Percentiles rank a stretch among this genome's conserved stretches.
Conservation (phyloP, 2,329 filamentous ascomycete genomes). For the Alternaria hordeiaustralica region DNA sequence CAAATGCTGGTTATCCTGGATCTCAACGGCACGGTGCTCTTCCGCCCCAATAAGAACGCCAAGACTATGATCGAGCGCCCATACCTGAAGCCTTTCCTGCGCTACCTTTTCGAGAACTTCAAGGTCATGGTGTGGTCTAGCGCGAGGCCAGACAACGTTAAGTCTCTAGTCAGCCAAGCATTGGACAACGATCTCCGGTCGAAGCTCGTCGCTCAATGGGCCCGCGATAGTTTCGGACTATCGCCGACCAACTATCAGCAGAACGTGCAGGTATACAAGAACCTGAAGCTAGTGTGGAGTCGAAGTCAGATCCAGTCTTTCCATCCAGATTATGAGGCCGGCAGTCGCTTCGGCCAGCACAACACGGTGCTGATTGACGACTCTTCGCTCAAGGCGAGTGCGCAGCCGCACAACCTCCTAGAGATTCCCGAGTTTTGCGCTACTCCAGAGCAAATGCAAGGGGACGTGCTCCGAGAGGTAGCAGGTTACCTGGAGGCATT, state of each 20-base stretch:
- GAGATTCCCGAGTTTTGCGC: slow-evolving; percentile 78
- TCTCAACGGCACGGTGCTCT: slow-evolving; percentile 88
- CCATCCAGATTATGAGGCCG: slow-evolving; percentile 50
- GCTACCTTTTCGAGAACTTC: slow-evolving; percentile 76
- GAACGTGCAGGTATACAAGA: slow-evolving; percentile 90
- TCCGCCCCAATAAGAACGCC: slow-evolving; percentile 63
- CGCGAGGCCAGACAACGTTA: slow-evolving; percentile 75
- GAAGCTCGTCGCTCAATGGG: slow-evolving; percentile 75
- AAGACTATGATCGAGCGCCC: slow-evolving; percentile 71
- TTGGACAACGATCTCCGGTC: slow-evolving; percentile 62
- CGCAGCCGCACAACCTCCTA: slow-evolving; percentile 84
- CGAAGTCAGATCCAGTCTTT: slow-evolving; percentile 51
- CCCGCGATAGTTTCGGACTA: slow-evolving; percentile 76
- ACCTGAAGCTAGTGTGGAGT: slow-evolving; percentile 75
- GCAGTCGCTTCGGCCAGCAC: slow-evolving; percentile 71
- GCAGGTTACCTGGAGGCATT: slow-evolving; percentile 61
- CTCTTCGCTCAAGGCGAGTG: slow-evolving; percentile 76
- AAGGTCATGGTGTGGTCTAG: slow-evolving; percentile 91
- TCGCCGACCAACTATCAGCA: slow-evolving; percentile 66
- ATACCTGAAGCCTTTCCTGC: slow-evolving; percentile 70
- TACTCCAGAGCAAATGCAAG: slow-evolving; percentile 48
- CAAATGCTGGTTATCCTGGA: slow-evolving; percentile 85
- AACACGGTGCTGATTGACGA: slow-evolving; percentile 95
- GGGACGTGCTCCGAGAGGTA: slow-evolving; percentile 58
- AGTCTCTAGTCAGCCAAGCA: slow-evolving; percentile 69